phyloP scores from a whole-genome alignment of 306 rosid species.

The Gleditsia sinensis region DNA sequence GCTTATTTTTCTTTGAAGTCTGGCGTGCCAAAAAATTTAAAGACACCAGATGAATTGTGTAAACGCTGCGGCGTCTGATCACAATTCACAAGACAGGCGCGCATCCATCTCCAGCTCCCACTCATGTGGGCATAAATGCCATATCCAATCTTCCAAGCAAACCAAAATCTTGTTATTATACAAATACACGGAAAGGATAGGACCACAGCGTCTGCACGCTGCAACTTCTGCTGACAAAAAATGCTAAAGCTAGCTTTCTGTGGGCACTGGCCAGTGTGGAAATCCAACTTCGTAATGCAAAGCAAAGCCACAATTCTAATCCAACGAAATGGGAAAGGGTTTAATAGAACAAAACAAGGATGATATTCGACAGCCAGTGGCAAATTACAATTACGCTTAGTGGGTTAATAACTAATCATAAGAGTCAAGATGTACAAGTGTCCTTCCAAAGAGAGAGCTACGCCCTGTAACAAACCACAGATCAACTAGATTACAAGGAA shows the following conservation, averaged over 20 bases:
- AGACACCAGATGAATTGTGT: not conserved
- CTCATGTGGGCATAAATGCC: slow-evolving; percentile 12
- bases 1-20: too few relatives aligned
- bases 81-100: slow-evolving; percentile 12
- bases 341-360: not conserved
- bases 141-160: not conserved
- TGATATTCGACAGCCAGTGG: not conserved
- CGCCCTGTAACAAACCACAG: slow-evolving; percentile 16
- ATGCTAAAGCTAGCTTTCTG: not conserved
- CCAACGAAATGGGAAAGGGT: not conserved
- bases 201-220: not conserved
- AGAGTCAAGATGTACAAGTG: not conserved
- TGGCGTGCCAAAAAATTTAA: not conserved
- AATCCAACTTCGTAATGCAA: not conserved
- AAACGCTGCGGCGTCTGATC: not conserved
- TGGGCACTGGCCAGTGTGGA: not conserved
- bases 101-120: not conserved
- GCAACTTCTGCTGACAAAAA: not conserved
- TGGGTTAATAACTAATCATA: slow-evolving; percentile 5
- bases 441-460: not conserved
- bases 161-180: not conserved
- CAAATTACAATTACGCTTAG: slow-evolving; percentile 7
- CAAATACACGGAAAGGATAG: not conserved
- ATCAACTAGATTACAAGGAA: not conserved
- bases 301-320: not conserved